A percentile compares a stretch with the other conserved stretches of the same genome.
These are phyloP conservation scores for Candida nonsorbophila DNA, from an alignment of 805 yeast genomes.

Conservation along the genomic window DNA sequence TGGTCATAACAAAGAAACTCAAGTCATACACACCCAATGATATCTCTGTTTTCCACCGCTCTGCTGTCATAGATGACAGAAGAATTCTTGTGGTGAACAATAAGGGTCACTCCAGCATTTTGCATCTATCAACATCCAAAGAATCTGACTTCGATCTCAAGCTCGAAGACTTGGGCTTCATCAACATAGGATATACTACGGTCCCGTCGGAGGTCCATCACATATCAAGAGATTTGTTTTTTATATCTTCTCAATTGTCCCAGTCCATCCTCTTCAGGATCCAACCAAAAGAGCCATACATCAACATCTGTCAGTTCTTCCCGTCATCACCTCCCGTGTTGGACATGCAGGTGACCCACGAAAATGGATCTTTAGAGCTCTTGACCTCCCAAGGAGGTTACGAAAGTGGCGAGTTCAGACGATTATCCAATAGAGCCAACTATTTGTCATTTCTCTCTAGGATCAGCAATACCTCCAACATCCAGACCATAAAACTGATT, in stretches of 20 bases:
- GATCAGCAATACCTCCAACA: too few relatives aligned
- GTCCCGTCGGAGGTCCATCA: conserved; percentile 23
- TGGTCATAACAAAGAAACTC: conserved; percentile 15
- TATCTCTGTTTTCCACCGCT: conserved; percentile 5
- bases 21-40: conserved; percentile 1
- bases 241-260: conserved; percentile 23
- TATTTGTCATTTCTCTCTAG: conserved; percentile 1
- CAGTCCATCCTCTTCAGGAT: conserved; percentile 26
- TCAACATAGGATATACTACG: conserved; percentile 24
- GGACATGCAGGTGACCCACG: conserved; percentile 12
- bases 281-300: conserved; percentile 17
- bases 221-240: conserved; percentile 19
- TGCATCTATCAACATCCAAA: conserved; percentile 12
- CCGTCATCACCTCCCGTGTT: conserved; percentile 29
- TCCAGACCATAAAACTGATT: too few relatives aligned
- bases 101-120: conserved; percentile 21
- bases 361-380: conserved; percentile 6
- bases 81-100: conserved; percentile 22
- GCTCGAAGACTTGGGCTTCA: conserved; percentile 11
- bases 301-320: conserved; percentile 14
- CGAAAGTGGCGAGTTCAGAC: conserved; percentile 25
- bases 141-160: not conserved
- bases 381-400: conserved; percentile 30
- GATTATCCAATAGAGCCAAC: conserved; percentile 4
- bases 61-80: conserved; percentile 18